Conservation (phyloP, 805 yeast species). For the Metschnikowia drakensbergensis region DNA sequence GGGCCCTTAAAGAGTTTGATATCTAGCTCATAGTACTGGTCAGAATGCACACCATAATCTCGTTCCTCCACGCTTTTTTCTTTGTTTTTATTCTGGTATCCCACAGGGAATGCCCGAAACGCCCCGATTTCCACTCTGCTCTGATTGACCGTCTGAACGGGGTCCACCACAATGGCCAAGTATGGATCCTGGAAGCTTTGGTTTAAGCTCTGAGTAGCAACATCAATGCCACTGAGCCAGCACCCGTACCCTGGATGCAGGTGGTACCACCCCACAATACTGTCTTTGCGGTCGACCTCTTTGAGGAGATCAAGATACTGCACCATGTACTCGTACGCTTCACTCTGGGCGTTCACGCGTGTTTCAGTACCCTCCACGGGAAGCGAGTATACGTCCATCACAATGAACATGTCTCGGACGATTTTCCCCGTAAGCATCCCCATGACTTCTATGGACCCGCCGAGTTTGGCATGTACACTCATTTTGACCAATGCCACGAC, state of each 20-base stretch:
- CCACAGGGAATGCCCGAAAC: constrained; percentile 64
- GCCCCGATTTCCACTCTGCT: constrained; percentile 83
- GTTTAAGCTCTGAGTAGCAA: constrained; percentile 79
- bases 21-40: constrained; percentile 62
- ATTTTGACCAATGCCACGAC: constrained; percentile 71
- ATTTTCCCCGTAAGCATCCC: constrained; percentile 88
- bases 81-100: constrained; percentile 12
- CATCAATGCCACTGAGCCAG: constrained; percentile 92
- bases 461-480: constrained; percentile 74
- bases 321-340: constrained; percentile 94
- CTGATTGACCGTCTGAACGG: constrained; percentile 58
- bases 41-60: constrained; percentile 70
- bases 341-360: constrained; percentile 88
- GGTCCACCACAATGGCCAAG: constrained; percentile 85
- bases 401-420: constrained; percentile 50
- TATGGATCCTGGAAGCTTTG: constrained; percentile 91
- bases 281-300: constrained; percentile 45
- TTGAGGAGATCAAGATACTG: constrained; percentile 61
- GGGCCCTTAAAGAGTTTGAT: constrained; percentile 55
- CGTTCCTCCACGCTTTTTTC: constrained; percentile 19
- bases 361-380: constrained; percentile 98
- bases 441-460: constrained; percentile 90
- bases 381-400: constrained; percentile 77
- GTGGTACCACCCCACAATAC: constrained; percentile 95
- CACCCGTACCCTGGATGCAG: constrained; percentile 98